phyloP scores from a whole-genome alignment of 805 yeast genomes.

The Cyberlindnera subsufficiens region DNA sequence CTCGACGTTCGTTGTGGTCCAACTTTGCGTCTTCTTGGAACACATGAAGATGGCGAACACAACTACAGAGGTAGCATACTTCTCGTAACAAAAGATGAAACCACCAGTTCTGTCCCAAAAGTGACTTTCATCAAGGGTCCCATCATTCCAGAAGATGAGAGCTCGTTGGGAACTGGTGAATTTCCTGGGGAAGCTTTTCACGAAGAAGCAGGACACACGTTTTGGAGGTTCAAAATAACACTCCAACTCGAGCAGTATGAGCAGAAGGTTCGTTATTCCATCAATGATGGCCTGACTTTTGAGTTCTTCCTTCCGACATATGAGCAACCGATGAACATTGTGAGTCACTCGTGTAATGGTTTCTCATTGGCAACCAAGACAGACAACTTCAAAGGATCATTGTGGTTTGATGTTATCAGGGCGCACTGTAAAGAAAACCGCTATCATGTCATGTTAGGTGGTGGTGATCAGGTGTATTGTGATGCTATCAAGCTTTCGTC shows the following conservation, averaged over 20 bases:
- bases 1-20: constrained; percentile 71
- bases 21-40: constrained; percentile 58
- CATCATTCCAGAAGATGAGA: constrained; percentile 8
- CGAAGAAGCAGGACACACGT: constrained; percentile 40
- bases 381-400: constrained; percentile 56
- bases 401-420: constrained; percentile 82
- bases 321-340: constrained; percentile 67
- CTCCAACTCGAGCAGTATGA: constrained; percentile 44
- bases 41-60: constrained; percentile 41
- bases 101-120: constrained; percentile 31
- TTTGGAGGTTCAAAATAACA: constrained; percentile 61
- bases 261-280: constrained; percentile 56
- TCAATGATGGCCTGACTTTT: constrained; percentile 46
- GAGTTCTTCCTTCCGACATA: constrained; percentile 66
- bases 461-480: constrained; percentile 93
- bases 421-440: constrained; percentile 52
- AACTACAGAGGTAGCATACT: constrained; percentile 66
- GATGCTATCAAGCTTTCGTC: constrained; percentile 69
- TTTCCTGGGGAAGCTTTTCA: constrained; percentile 43
- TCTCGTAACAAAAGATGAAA: constrained; percentile 43
- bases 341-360: constrained; percentile 88
- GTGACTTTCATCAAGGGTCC: constrained; percentile 25
- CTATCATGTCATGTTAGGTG: constrained; percentile 94
- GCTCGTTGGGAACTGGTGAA: constrained; percentile 29
- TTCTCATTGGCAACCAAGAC: constrained; percentile 75